Evolutionary conservation across 768 basidiomycete genomes (phyloP).

Genomic region (Cyclocybe cylindracea): DNA sequence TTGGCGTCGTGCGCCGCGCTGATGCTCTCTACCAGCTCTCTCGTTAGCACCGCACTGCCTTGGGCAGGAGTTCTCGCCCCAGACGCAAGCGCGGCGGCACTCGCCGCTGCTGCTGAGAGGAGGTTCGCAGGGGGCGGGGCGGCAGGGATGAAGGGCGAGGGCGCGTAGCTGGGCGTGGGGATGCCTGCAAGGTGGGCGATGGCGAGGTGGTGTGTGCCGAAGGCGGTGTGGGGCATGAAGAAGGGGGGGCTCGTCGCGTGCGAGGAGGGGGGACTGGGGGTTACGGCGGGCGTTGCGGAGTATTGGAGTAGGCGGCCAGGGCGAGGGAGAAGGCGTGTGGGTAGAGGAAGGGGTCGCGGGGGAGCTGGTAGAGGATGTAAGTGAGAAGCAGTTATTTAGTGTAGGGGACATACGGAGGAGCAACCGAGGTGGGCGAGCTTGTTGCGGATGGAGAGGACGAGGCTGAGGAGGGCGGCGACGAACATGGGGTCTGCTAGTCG

Average conservation of each 20-base stretch:
- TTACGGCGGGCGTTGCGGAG: conserved; percentile 14
- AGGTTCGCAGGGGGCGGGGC: conserved; percentile 17
- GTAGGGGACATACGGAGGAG: conserved; percentile 7
- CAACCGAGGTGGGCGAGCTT: conserved; percentile 63
- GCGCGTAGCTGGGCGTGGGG: too few relatives aligned
- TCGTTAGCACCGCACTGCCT: conserved; percentile 36
- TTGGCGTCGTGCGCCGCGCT: conserved; percentile 49
- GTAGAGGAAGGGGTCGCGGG: conserved; percentile 80
- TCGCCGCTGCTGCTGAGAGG: conserved; percentile 13
- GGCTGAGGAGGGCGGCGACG: conserved; percentile 68
- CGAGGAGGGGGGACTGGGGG: conserved; percentile 18
- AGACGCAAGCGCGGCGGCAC: conserved; percentile 4
- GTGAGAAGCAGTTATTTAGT: background rate
- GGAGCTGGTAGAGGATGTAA: conserved; percentile 32
- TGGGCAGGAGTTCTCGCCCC: conserved; percentile 16
- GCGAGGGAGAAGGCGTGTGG: conserved; percentile 57
- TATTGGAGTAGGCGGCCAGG: conserved; percentile 40
- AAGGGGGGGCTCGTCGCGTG: conserved; percentile 13
- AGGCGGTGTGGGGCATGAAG: conserved; percentile 23
- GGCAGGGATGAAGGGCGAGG: conserved; percentile 19
- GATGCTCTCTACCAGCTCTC: conserved; percentile 48
- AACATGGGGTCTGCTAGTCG: conserved; percentile 73
- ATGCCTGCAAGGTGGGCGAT: too few relatives aligned
- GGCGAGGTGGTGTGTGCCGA: conserved; percentile 13
- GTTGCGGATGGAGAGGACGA: conserved; percentile 68